Evolutionary conservation across 148 eudicot genomes (phyloP).

Genomic region (Agrostemma githago): DNA sequence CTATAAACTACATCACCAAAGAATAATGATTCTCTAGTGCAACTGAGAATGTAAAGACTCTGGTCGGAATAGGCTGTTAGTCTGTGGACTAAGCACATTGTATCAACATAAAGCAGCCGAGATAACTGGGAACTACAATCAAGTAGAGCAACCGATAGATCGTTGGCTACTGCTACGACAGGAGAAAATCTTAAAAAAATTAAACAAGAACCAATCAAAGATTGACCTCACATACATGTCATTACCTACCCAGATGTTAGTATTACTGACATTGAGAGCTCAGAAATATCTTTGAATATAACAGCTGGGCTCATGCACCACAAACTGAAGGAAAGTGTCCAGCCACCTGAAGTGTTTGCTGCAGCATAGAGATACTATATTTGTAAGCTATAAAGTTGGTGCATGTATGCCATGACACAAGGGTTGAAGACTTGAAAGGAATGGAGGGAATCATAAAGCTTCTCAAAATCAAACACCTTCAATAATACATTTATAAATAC

Average conservation of each 20-base stretch:
- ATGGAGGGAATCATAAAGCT: background rate
- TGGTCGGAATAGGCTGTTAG: background rate
- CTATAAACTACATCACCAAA: background rate
- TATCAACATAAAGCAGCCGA: background rate
- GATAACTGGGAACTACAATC: background rate
- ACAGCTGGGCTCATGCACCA: slow-evolving; percentile 98
- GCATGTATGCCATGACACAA: background rate
- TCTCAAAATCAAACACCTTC: slow-evolving; percentile 1
- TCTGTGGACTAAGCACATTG: background rate
- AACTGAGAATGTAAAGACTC: background rate
- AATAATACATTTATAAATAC: background rate
- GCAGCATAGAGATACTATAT: slow-evolving; percentile 22
- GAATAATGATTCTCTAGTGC: background rate
- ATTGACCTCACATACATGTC: background rate
- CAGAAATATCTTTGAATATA: slow-evolving; percentile 72
- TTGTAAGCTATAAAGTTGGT: background rate
- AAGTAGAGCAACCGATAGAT: background rate
- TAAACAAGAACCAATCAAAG: background rate
- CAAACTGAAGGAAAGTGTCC: slow-evolving; percentile 67
- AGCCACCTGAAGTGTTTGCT: slow-evolving; percentile 45
- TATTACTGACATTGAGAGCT: slow-evolving; percentile 76
- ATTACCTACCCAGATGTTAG: slow-evolving; percentile 85
- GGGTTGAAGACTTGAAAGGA: background rate
- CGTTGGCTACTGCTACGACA: background rate
- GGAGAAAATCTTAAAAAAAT: background rate